These are phyloP conservation scores for Ganoderma sp. DNA, from an alignment of 1,284 basidiomycete species.

Conservation along the genomic window DNA sequence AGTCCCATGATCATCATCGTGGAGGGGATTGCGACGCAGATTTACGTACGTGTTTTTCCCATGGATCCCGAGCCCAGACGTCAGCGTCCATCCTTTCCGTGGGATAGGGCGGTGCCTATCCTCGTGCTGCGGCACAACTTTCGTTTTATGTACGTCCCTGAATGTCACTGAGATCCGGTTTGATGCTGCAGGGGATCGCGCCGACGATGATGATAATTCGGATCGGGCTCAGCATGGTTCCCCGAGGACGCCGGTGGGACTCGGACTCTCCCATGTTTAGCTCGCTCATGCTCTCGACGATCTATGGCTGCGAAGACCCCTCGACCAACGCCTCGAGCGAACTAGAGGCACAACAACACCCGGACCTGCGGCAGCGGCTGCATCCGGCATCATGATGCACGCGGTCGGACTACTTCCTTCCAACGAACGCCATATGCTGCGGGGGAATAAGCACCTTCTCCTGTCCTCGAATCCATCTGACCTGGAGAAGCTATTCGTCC, in stretches of 20 bases:
- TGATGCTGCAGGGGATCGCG: conserved; percentile 26
- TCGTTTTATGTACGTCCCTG: background rate
- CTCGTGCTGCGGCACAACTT: background rate
- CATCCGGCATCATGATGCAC: background rate
- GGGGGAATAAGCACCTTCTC: background rate
- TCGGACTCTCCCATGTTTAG: conserved; percentile 27
- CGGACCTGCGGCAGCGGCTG: conserved; percentile 2
- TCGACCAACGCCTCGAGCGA: conserved; percentile 5
- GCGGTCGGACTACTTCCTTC: background rate
- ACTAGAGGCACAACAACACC: background rate
- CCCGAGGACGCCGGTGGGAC: conserved; percentile 19
- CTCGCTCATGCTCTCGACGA: conserved; percentile 24
- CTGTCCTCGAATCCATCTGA: background rate
- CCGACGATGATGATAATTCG: conserved; percentile 30
- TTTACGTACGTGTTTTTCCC: conserved; percentile 25
- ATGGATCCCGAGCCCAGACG: background rate
- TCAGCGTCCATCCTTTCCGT: background rate
- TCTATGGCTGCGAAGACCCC: conserved; percentile 10
- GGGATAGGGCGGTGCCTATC: background rate
- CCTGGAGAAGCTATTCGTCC: background rate
- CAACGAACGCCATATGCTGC: background rate
- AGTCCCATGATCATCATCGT: conserved; percentile 23
- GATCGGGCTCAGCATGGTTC: conserved; percentile 24
- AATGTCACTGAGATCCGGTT: background rate
- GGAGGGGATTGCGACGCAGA: conserved; percentile 27